phyloP scores from a whole-genome alignment of 2,329 filamentous ascomycete species.

The Phoma sp. region DNA sequence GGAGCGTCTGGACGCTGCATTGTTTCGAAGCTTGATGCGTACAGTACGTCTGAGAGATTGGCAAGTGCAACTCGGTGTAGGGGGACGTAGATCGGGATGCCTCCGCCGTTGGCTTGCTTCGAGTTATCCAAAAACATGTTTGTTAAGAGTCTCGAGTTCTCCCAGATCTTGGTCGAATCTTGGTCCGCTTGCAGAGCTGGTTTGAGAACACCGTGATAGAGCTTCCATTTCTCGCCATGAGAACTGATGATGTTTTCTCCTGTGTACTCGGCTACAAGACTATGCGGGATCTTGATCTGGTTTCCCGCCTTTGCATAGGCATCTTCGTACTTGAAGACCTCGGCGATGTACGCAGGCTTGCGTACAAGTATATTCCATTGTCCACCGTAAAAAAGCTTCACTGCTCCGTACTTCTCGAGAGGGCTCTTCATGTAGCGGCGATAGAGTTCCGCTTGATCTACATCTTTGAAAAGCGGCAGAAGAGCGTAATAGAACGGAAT shows the following conservation, averaged over 20 bases:
- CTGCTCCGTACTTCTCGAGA: slow-evolving; percentile 52
- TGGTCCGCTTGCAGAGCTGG: slow-evolving; percentile 40
- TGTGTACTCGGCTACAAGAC: slow-evolving; percentile 37
- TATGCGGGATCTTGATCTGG: slow-evolving; percentile 43
- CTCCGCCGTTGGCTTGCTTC: slow-evolving; percentile 23
- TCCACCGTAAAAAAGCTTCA: slow-evolving; percentile 58
- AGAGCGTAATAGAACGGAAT: slow-evolving; percentile 55
- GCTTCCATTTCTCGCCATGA: slow-evolving; percentile 42
- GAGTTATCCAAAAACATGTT: slow-evolving; percentile 40
- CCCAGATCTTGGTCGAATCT: slow-evolving; percentile 30
- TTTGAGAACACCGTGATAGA: slow-evolving; percentile 38
- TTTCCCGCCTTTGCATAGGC: slow-evolving; percentile 41
- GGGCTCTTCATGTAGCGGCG: slow-evolving; percentile 49
- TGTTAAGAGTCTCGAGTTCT: slow-evolving; percentile 31
- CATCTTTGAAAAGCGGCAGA: slow-evolving; percentile 51
- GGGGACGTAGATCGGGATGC: slow-evolving; percentile 39
- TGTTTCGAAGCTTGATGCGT: slow-evolving; percentile 37
- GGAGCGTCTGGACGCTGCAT: slow-evolving; percentile 28
- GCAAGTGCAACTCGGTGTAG: slow-evolving; percentile 49
- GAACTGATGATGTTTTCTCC: slow-evolving; percentile 46
- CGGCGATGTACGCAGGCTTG: slow-evolving; percentile 52
- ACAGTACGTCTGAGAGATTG: slow-evolving; percentile 44
- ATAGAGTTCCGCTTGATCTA: slow-evolving; percentile 54
- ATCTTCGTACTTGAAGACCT: slow-evolving; percentile 46
- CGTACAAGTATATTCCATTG: slow-evolving; percentile 58